Evolutionary conservation across 2,329 filamentous ascomycete species (phyloP).

Genomic region (Tolypocladium endophyticum): DNA sequence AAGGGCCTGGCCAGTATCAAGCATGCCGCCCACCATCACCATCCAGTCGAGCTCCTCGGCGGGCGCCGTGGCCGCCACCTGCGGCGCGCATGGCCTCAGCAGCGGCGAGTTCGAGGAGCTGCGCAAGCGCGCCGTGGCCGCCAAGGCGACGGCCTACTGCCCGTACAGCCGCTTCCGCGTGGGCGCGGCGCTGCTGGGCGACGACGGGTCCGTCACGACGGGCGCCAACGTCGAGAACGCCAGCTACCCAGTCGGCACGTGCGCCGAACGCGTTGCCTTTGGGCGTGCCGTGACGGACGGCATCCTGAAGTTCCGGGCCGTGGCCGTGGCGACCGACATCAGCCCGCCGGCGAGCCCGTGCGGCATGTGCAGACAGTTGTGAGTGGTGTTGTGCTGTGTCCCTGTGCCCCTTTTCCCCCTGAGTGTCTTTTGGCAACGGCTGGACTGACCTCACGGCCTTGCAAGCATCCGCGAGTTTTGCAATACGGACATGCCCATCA

Average conservation of each 20-base stretch:
- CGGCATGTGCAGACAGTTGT: slow-evolving; percentile 95
- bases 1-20: not conserved
- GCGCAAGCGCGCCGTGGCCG: slow-evolving; percentile 50
- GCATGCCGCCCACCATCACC: not conserved
- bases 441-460: slow-evolving; percentile 4
- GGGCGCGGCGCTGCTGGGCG: slow-evolving; percentile 63
- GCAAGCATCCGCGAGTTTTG: slow-evolving; percentile 67
- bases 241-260: slow-evolving; percentile 86
- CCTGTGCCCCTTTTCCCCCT: not conserved
- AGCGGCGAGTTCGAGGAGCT: slow-evolving; percentile 55
- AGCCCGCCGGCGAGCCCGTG: slow-evolving; percentile 64
- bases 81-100: slow-evolving; percentile 37
- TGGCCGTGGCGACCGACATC: slow-evolving; percentile 80
- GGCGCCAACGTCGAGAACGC: slow-evolving; percentile 94
- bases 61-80: slow-evolving; percentile 14
- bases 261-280: slow-evolving; percentile 86
- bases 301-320: slow-evolving; percentile 53
- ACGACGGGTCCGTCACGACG: slow-evolving; percentile 27
- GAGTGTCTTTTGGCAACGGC: not conserved
- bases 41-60: slow-evolving; percentile 2
- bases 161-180: slow-evolving; percentile 91
- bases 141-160: slow-evolving; percentile 77
- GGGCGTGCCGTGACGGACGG: slow-evolving; percentile 62
- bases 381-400: slow-evolving; percentile 20
- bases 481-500: slow-evolving; percentile 57